These are phyloP conservation scores for Silene vulgaris DNA, from an alignment of 179 eudicot genomes.

Conservation along the genomic window DNA sequence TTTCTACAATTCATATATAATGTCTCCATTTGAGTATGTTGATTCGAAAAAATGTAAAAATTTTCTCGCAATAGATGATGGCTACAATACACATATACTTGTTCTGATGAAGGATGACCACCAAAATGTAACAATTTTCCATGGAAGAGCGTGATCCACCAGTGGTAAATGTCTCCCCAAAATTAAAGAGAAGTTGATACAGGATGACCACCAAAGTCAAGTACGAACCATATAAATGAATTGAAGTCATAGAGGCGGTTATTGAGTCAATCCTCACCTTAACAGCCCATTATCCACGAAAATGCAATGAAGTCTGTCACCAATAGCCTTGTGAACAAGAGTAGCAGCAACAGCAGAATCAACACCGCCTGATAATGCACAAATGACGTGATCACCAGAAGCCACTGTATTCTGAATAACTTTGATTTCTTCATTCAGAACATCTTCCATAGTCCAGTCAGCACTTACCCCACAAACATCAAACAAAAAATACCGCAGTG, in stretches of 20 bases:
- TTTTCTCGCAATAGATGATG: no score
- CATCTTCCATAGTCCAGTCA: constrained; percentile 93
- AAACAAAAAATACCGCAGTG: constrained; percentile 66
- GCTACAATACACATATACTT: no score
- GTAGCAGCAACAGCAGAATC: constrained; percentile 97
- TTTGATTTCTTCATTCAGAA: constrained; percentile 72
- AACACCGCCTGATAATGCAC: constrained; percentile 95
- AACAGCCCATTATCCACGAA: constrained; percentile 90
- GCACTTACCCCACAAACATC: constrained; percentile 71
- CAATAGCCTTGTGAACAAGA: constrained; percentile 92
- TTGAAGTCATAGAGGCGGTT: neutral
- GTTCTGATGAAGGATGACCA: no score
- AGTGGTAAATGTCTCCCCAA: no score
- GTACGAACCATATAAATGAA: neutral
- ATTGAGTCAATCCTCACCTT: constrained; percentile 41
- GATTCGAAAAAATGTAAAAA: no score
- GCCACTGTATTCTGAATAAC: constrained; percentile 56
- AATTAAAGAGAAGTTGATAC: no score
- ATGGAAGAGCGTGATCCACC: no score
- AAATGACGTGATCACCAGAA: constrained; percentile 86
- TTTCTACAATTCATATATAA: no score
- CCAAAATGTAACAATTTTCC: no score
- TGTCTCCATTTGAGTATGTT: no score
- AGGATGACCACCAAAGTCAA: neutral
- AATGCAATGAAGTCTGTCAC: constrained; percentile 86